These are phyloP conservation scores for Acanthamoeba culbertsoni DNA, from an alignment of 208 protist genomes.

Conservation along the genomic window DNA sequence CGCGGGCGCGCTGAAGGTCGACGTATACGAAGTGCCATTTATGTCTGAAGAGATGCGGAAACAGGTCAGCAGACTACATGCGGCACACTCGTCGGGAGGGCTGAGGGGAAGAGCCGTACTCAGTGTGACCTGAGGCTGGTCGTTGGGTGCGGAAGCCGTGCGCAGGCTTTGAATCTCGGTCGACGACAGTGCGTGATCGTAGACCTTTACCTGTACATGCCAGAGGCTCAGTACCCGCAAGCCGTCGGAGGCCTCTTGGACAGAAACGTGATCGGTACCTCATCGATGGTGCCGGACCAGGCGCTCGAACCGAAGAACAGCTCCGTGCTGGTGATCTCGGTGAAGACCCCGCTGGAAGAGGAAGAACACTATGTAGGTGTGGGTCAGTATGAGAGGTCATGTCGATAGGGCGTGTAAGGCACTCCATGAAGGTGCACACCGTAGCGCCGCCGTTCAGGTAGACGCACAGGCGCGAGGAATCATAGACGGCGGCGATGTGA, in stretches of 20 bases:
- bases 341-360: background rate
- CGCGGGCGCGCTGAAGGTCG: background rate
- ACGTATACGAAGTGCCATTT: background rate
- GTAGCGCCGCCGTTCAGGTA: too few species aligned
- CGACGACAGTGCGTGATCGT: background rate
- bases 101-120: background rate
- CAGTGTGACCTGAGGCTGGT: background rate
- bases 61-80: too few species aligned
- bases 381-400: too few species aligned
- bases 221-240: too few species aligned
- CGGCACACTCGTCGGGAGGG: background rate
- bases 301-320: background rate
- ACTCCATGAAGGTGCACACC: too few species aligned
- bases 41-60: too few species aligned
- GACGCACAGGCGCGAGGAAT: too few species aligned
- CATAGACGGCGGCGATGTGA: too few species aligned
- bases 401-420: too few species aligned
- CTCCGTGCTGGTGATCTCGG: background rate
- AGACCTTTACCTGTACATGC: background rate
- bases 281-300: background rate
- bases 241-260: background rate
- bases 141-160: background rate
- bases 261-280: background rate
- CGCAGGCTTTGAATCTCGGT: background rate
- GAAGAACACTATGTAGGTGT: background rate